These are phyloP conservation scores for Populus ilicifolia DNA, from an alignment of 345 rosid species.

Conservation along the genomic window DNA sequence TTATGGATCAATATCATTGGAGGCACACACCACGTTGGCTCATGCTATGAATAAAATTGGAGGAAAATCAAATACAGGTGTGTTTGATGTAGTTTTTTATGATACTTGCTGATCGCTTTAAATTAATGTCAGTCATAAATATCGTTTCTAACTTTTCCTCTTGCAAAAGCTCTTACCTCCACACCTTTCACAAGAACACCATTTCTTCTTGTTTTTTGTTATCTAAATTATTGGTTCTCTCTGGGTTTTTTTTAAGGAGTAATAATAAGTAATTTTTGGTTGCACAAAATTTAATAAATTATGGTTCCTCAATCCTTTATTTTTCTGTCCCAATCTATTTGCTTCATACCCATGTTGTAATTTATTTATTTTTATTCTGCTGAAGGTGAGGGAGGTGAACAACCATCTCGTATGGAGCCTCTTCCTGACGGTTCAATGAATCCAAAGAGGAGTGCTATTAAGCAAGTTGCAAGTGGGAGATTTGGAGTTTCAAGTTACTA, in stretches of 20 bases:
- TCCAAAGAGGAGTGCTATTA: constrained; percentile 93
- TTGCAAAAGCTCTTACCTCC: not conserved
- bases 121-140: not conserved
- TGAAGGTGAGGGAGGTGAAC: constrained; percentile 99
- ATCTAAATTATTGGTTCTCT: too few species aligned
- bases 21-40: constrained; percentile 88
- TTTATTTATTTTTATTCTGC: not conserved
- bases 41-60: constrained; percentile 92
- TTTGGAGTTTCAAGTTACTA: constrained; percentile 99
- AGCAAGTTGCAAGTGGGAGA: constrained; percentile 99
- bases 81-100: not conserved
- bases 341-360: not conserved
- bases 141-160: not conserved
- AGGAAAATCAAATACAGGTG: constrained; percentile 98
- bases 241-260: too few species aligned
- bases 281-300: not conserved
- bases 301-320: not conserved
- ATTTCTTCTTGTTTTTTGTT: not conserved
- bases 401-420: constrained; percentile 92
- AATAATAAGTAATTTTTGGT: not conserved
- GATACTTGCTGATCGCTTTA: not conserved
- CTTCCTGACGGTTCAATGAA: constrained; percentile 88
- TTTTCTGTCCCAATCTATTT: not conserved
- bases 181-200: not conserved
- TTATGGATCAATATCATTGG: constrained; percentile 95